A percentile compares a stretch with the other conserved stretches of the same genome.
Conservation (phyloP, 257 asterid species). For the Salvia miltiorrhiza region DNA sequence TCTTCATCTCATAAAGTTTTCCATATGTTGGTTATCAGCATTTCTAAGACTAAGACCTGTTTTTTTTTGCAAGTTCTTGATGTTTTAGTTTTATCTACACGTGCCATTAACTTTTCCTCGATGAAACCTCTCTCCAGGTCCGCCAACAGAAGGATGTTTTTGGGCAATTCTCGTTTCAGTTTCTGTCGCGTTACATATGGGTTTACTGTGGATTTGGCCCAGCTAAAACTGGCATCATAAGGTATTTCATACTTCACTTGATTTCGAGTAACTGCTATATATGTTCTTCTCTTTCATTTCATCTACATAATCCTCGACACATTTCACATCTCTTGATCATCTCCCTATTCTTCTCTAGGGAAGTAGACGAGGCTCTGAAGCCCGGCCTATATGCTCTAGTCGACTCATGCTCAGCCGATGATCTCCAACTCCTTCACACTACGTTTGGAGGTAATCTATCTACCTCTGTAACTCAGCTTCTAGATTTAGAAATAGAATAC, state of each 20-base stretch:
- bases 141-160: slow-evolving; percentile 81
- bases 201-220: slow-evolving; percentile 86
- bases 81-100: not conserved
- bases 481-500: not conserved
- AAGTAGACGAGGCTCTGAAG: slow-evolving; percentile 77
- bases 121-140: slow-evolving; percentile 32
- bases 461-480: slow-evolving; percentile 6
- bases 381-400: slow-evolving; percentile 82
- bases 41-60: too few species aligned
- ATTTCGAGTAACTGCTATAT: not conserved
- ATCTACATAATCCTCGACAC: slow-evolving; percentile 3
- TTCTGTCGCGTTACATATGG: slow-evolving; percentile 72
- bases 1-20: not conserved
- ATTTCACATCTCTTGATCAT: not conserved
- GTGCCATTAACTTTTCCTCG: not conserved
- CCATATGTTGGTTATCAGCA: not conserved
- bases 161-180: slow-evolving; percentile 51
- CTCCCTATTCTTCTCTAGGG: slow-evolving; percentile 40
- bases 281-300: not conserved
- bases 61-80: not conserved
- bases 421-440: slow-evolving; percentile 83
- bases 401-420: slow-evolving; percentile 74
- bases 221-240: slow-evolving; percentile 59
- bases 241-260: slow-evolving; percentile 39
- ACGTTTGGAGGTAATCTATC: slow-evolving; percentile 79